Base-by-base conservation (phyloP, 2,329 filamentous ascomycete genomes). In the Fusarium albosuccineum region DNA sequence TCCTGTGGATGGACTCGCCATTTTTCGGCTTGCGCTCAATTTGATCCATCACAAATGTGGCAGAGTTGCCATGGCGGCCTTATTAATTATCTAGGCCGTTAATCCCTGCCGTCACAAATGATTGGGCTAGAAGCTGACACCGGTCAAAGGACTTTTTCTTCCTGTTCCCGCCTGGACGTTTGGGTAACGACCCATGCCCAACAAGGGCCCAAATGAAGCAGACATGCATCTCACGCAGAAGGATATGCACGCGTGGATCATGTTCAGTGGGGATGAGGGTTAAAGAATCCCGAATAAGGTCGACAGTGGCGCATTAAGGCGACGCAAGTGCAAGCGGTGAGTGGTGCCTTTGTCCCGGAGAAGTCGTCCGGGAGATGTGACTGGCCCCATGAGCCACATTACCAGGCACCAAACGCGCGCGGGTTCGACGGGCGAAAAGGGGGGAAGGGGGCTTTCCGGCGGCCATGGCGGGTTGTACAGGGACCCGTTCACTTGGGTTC, bases 311-410 rank as follows among this genome's bases (percentile, higher is more conserved):
- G 50, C 51, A 41, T 41, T 34, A 27, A 41, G 6, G 16, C 22
- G 34, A 30, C 16, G 44, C 48, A 55, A 26, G 46, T 29, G 51
- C 58, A 30, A 51, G 70, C 68, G 66, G 66, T 71, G 68, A 70
- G 60, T 50, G 14, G 29, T 48, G 63, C 16, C 39, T 39, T 27
- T 50, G 17, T n/a, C 16, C 33, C 22, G 33, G 46, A 49, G 5
- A 26, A 10, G 45, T 11, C 17, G 45, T 27, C 45, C 45, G 30
- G 13, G 14, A 14, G 14, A 27, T 50, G 17, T 50, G 11, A 50
- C 48, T 50, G 48, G 61, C 61, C 46, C 33, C 48, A 54, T n/a
- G 26, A 34, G 34, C 39, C 42, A 57, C 26, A 17, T 37, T 26
- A 36, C 39, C 30, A 49, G 51, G 48, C 17, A 58, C 26, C 16